phyloP scores from a whole-genome alignment of 225 moss, liverwort and hornwort genomes.

The Marchantia polymorpha region DNA sequence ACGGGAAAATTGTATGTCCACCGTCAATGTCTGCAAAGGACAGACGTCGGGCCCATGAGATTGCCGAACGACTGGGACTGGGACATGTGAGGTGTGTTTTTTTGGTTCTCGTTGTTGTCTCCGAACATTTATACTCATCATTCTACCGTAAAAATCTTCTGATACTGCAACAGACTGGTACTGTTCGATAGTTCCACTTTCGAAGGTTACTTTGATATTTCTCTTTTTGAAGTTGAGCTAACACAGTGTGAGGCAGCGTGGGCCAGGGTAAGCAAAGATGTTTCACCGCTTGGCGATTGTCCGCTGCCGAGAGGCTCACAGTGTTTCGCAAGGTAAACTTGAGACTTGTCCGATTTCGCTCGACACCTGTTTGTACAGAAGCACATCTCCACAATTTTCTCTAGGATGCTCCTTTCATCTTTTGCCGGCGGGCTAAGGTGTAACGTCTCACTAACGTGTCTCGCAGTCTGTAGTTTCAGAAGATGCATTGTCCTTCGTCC shows the following conservation, averaged over 20 bases:
- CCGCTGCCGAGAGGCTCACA: slow-evolving; percentile 36
- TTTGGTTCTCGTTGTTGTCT: not conserved
- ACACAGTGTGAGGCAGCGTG: slow-evolving; percentile 27
- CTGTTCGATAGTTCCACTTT: too few relatives aligned
- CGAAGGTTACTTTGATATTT: not conserved
- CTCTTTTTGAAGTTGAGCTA: not conserved
- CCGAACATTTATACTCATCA: not conserved
- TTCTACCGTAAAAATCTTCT: too few relatives aligned
- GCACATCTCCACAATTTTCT: not conserved
- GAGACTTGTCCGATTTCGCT: not conserved
- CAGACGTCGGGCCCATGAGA: slow-evolving; percentile 40
- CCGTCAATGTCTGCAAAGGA: slow-evolving; percentile 31
- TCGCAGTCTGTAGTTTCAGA: not conserved
- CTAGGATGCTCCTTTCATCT: not conserved
- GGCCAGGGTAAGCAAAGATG: slow-evolving; percentile 39
- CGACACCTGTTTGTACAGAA: not conserved
- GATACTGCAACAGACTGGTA: too few relatives aligned
- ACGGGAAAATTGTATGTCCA: slow-evolving; percentile 36
- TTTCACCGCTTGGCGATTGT: slow-evolving; percentile 41
- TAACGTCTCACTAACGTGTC: not conserved
- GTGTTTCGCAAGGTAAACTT: slow-evolving; percentile 33
- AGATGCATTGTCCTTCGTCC: not conserved
- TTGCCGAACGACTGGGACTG: slow-evolving; percentile 40
- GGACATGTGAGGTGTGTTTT: slow-evolving; percentile 40
- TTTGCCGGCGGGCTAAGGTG: too few relatives aligned